A percentile compares a stretch with the other conserved stretches of the same genome.
These are phyloP conservation scores for Aspergillus mulundensis DNA, from an alignment of 495 filamentous ascomycete genomes.

Conservation along the genomic window DNA sequence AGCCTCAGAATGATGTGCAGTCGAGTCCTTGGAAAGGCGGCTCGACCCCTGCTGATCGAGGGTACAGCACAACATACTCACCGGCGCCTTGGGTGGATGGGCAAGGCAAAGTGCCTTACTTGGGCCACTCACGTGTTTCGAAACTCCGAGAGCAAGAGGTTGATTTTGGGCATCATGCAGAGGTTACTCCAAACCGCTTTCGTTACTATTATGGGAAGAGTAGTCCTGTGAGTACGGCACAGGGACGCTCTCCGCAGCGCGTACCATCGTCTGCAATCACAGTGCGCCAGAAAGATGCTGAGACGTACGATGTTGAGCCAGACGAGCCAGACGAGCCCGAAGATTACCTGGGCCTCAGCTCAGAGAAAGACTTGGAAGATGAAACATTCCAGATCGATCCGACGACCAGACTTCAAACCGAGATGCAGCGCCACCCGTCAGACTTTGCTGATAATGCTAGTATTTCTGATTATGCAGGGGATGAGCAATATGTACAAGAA, in stretches of 20 bases:
- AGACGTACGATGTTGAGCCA: conserved; percentile 2
- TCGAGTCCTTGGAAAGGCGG: conserved; percentile 17
- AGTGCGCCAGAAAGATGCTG: not conserved
- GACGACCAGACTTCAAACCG: conserved; percentile 20
- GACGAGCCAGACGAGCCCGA: conserved; percentile 11
- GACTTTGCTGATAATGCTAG: conserved; percentile 15
- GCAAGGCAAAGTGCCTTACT: conserved; percentile 23
- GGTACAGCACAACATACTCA: conserved; percentile 23
- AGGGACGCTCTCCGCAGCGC: conserved; percentile 15
- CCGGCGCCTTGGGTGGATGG: conserved; percentile 31
- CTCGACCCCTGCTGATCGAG: conserved; percentile 11
- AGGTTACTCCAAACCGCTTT: conserved; percentile 39
- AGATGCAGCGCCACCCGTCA: conserved; percentile 9
- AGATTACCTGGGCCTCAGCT: conserved; percentile 21
- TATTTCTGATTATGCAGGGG: conserved; percentile 15
- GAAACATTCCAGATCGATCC: conserved; percentile 25
- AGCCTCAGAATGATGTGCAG: conserved; percentile 11
- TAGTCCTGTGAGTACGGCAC: conserved; percentile 27
- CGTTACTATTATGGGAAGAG: conserved; percentile 41
- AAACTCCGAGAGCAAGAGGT: conserved; percentile 39
- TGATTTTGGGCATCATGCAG: conserved; percentile 31
- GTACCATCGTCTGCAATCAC: conserved; percentile 11
- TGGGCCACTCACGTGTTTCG: conserved; percentile 34
- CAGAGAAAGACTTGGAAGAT: conserved; percentile 23
- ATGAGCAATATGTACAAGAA: conserved; percentile 16